Evolutionary conservation across 2,329 filamentous ascomycete genomes (phyloP).

Genomic region (Cordyceps javanica): DNA sequence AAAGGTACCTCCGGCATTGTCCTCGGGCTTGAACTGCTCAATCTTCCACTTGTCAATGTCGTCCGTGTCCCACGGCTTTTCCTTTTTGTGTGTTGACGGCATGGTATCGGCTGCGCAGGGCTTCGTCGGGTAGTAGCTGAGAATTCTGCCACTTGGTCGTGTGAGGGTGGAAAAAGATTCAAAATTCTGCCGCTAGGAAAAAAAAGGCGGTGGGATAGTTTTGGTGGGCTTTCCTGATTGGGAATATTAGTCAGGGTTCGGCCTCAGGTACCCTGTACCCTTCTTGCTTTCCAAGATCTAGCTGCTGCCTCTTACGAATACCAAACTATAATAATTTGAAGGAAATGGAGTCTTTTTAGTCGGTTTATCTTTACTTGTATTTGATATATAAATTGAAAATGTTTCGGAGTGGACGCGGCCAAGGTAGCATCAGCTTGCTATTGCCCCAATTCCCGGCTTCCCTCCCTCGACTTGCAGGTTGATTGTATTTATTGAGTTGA

Average conservation of each 20-base stretch:
- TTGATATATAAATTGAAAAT: too few relatives aligned
- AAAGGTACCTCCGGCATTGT: constrained; percentile 82
- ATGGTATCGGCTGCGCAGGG: constrained; percentile 36
- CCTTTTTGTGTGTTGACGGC: constrained; percentile 83
- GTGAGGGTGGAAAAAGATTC: constrained; percentile 14
- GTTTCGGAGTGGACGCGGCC: too few relatives aligned
- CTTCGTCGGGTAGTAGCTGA: background rate
- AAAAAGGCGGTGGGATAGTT: constrained; percentile 10
- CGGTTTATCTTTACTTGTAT: too few relatives aligned
- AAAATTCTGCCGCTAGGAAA: constrained; percentile 10
- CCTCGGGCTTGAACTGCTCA: constrained; percentile 75
- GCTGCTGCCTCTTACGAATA: background rate
- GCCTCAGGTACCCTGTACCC: background rate
- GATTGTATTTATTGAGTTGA: too few relatives aligned
- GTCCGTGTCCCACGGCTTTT: constrained; percentile 93
- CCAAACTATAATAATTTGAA: too few relatives aligned
- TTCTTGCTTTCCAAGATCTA: background rate
- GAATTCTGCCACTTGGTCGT: background rate
- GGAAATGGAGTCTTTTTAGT: too few relatives aligned
- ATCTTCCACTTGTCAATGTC: constrained; percentile 97
- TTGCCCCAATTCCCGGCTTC: too few relatives aligned
- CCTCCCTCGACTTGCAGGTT: too few relatives aligned
- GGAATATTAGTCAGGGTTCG: background rate
- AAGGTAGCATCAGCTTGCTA: too few relatives aligned
- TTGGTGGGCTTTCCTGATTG: background rate